phyloP scores from a whole-genome alignment of 768 basidiomycete genomes.

The Pulveroboletus sp. region DNA sequence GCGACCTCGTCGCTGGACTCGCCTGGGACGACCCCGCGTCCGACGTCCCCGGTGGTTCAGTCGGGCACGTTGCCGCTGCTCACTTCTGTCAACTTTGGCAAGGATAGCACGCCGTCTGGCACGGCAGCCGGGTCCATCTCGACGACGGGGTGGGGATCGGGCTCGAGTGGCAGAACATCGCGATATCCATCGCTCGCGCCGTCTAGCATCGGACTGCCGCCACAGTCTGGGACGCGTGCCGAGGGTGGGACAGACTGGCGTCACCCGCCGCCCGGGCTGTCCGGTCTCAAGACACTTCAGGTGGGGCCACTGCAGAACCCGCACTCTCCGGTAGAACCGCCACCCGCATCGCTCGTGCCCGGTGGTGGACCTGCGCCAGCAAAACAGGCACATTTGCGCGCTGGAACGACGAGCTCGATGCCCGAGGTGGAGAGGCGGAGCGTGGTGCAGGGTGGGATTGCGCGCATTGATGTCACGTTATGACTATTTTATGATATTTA shows the following conservation, averaged over 20 bases:
- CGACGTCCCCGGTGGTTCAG: slow-evolving; percentile 6
- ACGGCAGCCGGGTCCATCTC: slow-evolving; percentile 15
- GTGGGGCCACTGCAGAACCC: slow-evolving; percentile 18
- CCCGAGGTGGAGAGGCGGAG: slow-evolving; percentile 23
- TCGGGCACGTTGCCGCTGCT: slow-evolving; percentile 17
- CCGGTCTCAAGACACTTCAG: slow-evolving; percentile 13
- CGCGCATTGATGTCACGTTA: slow-evolving; percentile 22
- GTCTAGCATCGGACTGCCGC: slow-evolving; percentile 15
- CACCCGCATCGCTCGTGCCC: not conserved
- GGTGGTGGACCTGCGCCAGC: not conserved
- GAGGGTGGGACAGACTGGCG: slow-evolving; percentile 23
- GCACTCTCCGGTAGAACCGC: slow-evolving; percentile 16
- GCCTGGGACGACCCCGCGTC: slow-evolving; percentile 6
- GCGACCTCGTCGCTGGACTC: slow-evolving; percentile 14
- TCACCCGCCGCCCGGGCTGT: slow-evolving; percentile 24
- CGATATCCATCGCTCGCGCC: slow-evolving; percentile 28
- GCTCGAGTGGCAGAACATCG: slow-evolving; percentile 16
- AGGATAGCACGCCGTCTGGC: slow-evolving; percentile 8
- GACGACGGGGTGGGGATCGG: slow-evolving; percentile 14
- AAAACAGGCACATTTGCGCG: slow-evolving; percentile 22
- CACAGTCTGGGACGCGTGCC: slow-evolving; percentile 5
- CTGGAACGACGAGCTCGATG: slow-evolving; percentile 11
- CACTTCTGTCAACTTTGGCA: slow-evolving; percentile 29
- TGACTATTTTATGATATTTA: slow-evolving; percentile 26
- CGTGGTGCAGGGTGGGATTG: slow-evolving; percentile 24